Percentiles rank a stretch among this genome's conserved stretches.
Conservation (phyloP, 306 rosid species). For the Hylodesmum podocarpum region DNA sequence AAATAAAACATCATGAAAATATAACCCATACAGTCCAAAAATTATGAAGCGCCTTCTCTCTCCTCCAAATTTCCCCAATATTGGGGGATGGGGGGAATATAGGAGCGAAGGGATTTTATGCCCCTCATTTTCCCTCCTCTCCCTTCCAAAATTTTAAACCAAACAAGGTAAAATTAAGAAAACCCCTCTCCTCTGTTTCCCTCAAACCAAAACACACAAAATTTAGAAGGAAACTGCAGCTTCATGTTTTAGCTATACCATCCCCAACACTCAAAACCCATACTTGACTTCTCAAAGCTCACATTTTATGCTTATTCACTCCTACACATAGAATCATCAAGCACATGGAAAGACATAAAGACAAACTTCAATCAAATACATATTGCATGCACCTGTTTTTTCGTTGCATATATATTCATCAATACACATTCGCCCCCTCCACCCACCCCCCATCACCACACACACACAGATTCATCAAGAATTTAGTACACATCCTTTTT, state of each 20-base stretch:
- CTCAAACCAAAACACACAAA: not conserved
- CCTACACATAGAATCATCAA: not conserved
- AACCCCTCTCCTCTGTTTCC: not conserved
- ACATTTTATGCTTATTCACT: not conserved
- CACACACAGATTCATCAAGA: not conserved
- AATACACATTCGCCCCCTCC: not conserved
- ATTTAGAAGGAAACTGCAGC: not conserved
- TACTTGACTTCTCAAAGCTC: not conserved
- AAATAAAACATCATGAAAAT: not conserved
- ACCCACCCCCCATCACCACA: too few species aligned
- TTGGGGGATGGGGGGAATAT: not conserved
- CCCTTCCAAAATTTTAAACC: not conserved
- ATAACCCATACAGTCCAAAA: not conserved
- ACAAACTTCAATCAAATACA: not conserved
- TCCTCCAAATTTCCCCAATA: not conserved
- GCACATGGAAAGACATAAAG: not conserved
- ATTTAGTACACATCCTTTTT: not conserved
- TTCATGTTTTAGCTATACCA: not conserved
- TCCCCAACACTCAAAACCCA: not conserved
- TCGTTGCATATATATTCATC: not conserved
- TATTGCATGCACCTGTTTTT: not conserved
- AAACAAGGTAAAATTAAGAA: not conserved
- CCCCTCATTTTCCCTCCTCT: not conserved
- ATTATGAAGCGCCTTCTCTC: not conserved
- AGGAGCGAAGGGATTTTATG: not conserved